Evolutionary conservation across 2,329 filamentous ascomycete genomes (phyloP).

Genomic region (Cyphellophora europaea): DNA sequence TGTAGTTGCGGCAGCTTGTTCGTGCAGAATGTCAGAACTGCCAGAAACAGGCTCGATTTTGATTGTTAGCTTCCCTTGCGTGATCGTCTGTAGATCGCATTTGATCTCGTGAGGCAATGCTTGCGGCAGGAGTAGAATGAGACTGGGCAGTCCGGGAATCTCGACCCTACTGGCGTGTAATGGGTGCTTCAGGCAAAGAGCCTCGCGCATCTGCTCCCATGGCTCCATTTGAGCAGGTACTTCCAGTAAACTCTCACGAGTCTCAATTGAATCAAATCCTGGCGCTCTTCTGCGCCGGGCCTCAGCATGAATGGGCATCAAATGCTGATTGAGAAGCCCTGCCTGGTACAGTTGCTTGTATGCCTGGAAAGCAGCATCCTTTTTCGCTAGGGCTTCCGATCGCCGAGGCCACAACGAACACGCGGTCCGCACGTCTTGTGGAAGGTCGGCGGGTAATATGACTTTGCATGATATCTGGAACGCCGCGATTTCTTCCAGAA

Average conservation of each 20-base stretch:
- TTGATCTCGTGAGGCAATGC: background rate
- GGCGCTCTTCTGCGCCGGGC: background rate
- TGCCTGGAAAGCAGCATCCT: conserved; percentile 76
- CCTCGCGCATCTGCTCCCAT: no score
- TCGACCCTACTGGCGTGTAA: no score
- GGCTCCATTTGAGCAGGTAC: no score
- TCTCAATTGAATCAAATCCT: background rate
- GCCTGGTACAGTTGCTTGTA: conserved; percentile 61
- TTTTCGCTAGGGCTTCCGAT: conserved; percentile 62
- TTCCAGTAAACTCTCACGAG: no score
- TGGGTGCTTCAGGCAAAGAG: no score
- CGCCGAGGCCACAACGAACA: conserved; percentile 50
- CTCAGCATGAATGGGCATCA: conserved; percentile 51
- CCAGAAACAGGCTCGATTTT: background rate
- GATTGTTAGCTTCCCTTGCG: background rate
- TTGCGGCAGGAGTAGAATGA: background rate
- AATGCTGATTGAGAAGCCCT: conserved; percentile 65
- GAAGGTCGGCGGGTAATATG: conserved; percentile 60
- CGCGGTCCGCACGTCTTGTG: conserved; percentile 49
- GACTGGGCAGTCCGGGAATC: no score
- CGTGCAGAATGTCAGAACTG: background rate
- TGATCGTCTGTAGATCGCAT: background rate
- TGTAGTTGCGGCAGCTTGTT: background rate
- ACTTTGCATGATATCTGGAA: conserved; percentile 45
- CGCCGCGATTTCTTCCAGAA: conserved; percentile 32